Percentiles rank a stretch among this genome's conserved stretches.
Conservation (phyloP, 2,329 filamentous ascomycete genomes). For the Fulvia fulva region DNA sequence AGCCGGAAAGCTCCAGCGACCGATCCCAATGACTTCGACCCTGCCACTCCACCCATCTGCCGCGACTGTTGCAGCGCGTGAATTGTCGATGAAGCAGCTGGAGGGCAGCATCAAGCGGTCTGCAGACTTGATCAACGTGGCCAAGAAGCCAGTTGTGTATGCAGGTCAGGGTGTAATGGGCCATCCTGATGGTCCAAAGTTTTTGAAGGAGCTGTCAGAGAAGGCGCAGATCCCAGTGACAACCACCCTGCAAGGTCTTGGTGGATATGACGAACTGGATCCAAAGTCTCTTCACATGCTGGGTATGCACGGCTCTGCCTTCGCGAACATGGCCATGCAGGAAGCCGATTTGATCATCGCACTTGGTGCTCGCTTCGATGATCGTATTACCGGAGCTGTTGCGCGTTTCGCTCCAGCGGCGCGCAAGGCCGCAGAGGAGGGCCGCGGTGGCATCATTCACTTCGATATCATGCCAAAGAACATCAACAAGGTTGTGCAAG, state of each 20-base stretch:
- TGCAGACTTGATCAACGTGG: conserved; percentile 75
- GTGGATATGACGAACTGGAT: conserved; percentile 87
- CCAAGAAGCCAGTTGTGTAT: conserved; percentile 93
- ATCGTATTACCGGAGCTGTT: conserved; percentile 81
- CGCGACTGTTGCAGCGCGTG: conserved; percentile 75
- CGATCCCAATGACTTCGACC: conserved; percentile 72
- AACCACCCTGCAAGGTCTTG: conserved; percentile 89
- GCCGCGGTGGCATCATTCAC: conserved; percentile 89
- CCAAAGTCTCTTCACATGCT: conserved; percentile 96
- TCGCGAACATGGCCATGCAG: conserved; percentile 97
- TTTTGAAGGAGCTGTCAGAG: conserved; percentile 82
- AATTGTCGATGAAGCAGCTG: conserved; percentile 68
- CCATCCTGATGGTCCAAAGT: conserved; percentile 69
- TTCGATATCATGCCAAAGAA: conserved; percentile 99
- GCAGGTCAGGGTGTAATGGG: conserved; percentile 86
- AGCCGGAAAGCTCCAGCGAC: conserved; percentile 72
- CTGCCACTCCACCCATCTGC: conserved; percentile 80
- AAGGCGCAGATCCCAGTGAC: conserved; percentile 92
- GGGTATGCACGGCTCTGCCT: conserved; percentile 95
- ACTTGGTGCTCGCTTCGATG: conserved; percentile 89
- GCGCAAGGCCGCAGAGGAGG: conserved; percentile 76
- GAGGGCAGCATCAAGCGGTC: conserved; percentile 70
- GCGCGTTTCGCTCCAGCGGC: conserved; percentile 86
- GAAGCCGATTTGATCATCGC: conserved; percentile 94
- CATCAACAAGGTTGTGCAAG: conserved; percentile 98